Percentiles rank a stretch among this genome's conserved stretches.
Evolutionary conservation across 2,329 filamentous ascomycete genomes (phyloP).

Genomic region (Fusarium keratoplasticum): DNA sequence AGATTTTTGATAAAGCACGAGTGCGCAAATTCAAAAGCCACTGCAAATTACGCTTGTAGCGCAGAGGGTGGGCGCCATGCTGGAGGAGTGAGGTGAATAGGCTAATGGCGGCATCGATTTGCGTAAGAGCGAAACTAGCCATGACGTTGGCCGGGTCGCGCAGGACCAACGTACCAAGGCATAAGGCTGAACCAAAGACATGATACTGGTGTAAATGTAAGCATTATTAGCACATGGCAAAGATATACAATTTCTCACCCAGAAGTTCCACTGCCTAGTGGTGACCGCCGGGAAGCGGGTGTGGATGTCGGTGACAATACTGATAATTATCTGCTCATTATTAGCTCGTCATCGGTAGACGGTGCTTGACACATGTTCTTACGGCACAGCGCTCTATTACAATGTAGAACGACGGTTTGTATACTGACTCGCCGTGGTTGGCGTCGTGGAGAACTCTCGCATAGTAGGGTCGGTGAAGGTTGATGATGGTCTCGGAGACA

Average conservation of each 20-base stretch:
- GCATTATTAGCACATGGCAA: neutral
- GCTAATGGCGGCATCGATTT: conserved; percentile 11
- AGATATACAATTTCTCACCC: neutral
- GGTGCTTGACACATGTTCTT: neutral
- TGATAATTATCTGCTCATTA: conserved; percentile 1
- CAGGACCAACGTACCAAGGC: conserved; percentile 1
- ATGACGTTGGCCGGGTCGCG: conserved; percentile 7
- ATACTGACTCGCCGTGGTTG: neutral
- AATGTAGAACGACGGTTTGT: neutral
- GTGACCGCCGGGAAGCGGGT: conserved; percentile 3
- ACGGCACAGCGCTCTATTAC: conserved; percentile 5
- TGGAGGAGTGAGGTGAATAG: conserved; percentile 3
- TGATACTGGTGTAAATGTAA: neutral
- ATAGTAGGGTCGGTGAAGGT: conserved; percentile 2
- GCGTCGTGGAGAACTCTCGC: neutral
- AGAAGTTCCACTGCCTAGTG: conserved; percentile 9
- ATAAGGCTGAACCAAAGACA: conserved; percentile 3
- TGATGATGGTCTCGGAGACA: conserved; percentile 5
- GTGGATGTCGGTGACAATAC: conserved; percentile 4
- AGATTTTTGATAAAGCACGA: conserved; percentile 5
- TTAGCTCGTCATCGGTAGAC: neutral
- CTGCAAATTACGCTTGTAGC: conserved; percentile 9
- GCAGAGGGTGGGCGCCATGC: neutral
- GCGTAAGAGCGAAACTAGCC: neutral
- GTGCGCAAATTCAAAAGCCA: conserved; percentile 3